Evolutionary conservation across 371 early-diverging fungal species (phyloP).

Genomic region (Nematocida parisii): DNA sequence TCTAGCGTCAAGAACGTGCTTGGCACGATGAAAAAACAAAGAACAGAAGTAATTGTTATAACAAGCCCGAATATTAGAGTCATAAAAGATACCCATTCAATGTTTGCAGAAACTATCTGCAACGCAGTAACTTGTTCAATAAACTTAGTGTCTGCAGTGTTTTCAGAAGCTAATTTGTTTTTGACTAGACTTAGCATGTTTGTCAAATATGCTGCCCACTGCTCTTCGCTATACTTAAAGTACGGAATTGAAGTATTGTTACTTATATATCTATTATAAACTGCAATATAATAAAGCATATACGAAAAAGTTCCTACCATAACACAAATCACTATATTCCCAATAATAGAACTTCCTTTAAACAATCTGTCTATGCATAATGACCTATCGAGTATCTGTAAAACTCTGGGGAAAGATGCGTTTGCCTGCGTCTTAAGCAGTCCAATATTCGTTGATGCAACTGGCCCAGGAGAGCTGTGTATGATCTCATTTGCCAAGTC

Average conservation of each 20-base stretch:
- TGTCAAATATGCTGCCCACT: neutral
- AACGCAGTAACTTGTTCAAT: neutral
- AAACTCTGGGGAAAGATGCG: neutral
- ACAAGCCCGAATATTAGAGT: no score
- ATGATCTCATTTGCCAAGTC: conserved; percentile 3
- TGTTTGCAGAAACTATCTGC: neutral
- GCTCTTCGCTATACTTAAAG: no score
- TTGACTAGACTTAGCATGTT: neutral
- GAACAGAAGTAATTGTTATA: neutral
- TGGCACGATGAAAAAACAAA: neutral
- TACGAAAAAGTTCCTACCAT: neutral
- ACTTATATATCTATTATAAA: neutral
- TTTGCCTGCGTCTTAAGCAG: no score
- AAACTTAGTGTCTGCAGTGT: neutral
- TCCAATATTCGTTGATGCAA: neutral
- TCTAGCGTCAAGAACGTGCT: neutral
- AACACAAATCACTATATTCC: neutral
- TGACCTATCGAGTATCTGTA: neutral
- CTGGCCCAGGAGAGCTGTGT: neutral
- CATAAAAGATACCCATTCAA: neutral
- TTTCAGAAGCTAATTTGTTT: neutral
- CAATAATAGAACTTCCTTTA: neutral
- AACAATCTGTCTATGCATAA: neutral
- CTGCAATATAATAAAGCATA: neutral
- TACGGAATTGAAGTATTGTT: neutral